A percentile compares a stretch with the other conserved stretches of the same genome.
phyloP scores from a whole-genome alignment of 2,329 filamentous ascomycete genomes.

The Sporothrix inflata region DNA sequence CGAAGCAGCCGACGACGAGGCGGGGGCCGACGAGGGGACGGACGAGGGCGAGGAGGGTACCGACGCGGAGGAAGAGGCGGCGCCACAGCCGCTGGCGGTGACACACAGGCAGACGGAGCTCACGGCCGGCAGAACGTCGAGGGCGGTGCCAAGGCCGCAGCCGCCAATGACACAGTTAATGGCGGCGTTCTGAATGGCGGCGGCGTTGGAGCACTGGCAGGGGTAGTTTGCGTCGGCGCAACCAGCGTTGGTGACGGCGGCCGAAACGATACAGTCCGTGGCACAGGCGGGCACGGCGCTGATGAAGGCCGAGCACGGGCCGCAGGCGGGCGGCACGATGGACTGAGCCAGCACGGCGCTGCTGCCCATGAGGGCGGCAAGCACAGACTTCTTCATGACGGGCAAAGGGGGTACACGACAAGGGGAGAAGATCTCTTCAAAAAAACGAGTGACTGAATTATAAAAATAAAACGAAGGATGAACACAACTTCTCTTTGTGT shows the following conservation, averaged over 20 bases:
- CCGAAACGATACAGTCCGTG: constrained; percentile 4
- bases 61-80: neutral
- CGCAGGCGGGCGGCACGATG: constrained; percentile 10
- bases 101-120: neutral
- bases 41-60: neutral
- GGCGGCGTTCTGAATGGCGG: constrained; percentile 20
- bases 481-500: constrained; percentile 8
- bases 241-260: constrained; percentile 8
- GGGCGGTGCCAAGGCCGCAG: constrained; percentile 19
- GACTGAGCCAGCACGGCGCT: neutral
- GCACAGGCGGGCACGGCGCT: constrained; percentile 16
- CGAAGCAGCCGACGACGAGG: neutral
- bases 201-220: constrained; percentile 28
- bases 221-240: constrained; percentile 17
- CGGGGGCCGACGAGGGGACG: neutral
- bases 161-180: constrained; percentile 24
- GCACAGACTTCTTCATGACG: constrained; percentile 6
- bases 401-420: neutral
- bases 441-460: constrained; percentile 18
- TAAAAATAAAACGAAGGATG: constrained; percentile 2
- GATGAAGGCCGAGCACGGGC: neutral
- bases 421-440: neutral
- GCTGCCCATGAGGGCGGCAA: constrained; percentile 15
- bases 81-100: constrained; percentile 10
- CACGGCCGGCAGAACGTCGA: neutral